These are phyloP conservation scores for Paecilomyces dactylethromorphus DNA, from an alignment of 2,329 filamentous ascomycete genomes.

Conservation along the genomic window DNA sequence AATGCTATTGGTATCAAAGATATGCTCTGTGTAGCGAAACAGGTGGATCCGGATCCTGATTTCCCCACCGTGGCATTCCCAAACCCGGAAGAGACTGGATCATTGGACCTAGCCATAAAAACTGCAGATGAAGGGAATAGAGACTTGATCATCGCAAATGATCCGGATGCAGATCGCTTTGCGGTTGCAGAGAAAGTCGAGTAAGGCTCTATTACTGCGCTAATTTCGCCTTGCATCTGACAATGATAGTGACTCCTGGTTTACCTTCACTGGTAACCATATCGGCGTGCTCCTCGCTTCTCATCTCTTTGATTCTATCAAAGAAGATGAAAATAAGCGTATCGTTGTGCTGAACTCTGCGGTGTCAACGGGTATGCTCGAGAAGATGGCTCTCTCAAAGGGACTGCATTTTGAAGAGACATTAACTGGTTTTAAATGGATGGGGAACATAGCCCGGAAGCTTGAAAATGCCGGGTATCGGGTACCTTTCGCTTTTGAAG, in stretches of 20 bases:
- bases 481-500: conserved; percentile 56
- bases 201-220: conserved; percentile 16
- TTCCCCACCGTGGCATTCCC: conserved; percentile 60
- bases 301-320: conserved; percentile 45
- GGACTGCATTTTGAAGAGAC: conserved; percentile 56
- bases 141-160: conserved; percentile 53
- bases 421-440: conserved; percentile 63
- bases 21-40: conserved; percentile 33
- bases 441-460: conserved; percentile 54
- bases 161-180: conserved; percentile 61
- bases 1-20: conserved; percentile 24
- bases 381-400: conserved; percentile 48
- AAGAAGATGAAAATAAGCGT: conserved; percentile 28
- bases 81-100: conserved; percentile 60
- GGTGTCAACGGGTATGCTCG: conserved; percentile 59
- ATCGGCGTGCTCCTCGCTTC: conserved; percentile 55
- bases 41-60: conserved; percentile 54
- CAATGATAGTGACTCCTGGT: conserved; percentile 43
- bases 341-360: conserved; percentile 56
- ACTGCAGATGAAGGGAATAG: conserved; percentile 46
- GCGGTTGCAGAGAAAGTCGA: conserved; percentile 53
- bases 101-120: conserved; percentile 52
- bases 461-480: conserved; percentile 45
- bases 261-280: conserved; percentile 60
- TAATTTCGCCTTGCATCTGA: background rate